A percentile compares a stretch with the other conserved stretches of the same genome.
Conservation (phyloP, 1,139 yeast species). For the Kluyveromyces sp. region DNA sequence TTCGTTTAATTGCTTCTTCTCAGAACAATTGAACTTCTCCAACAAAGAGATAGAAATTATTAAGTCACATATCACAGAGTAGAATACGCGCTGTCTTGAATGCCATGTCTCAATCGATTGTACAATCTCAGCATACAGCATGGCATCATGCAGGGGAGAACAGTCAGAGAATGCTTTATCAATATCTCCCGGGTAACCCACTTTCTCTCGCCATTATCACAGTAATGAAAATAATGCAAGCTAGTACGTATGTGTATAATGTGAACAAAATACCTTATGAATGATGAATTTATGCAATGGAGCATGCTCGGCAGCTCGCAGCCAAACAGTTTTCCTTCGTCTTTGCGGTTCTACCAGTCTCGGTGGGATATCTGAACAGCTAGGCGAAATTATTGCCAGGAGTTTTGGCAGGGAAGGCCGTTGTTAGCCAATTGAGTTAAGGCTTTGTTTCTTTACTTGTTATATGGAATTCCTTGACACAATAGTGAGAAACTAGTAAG, state of each 20-base stretch:
- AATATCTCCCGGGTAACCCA: not conserved
- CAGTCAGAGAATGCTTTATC: too few species aligned
- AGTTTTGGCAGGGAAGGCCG: not conserved
- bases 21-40: slow-evolving; percentile 40
- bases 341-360: too few species aligned
- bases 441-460: not conserved
- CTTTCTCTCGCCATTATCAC: not conserved
- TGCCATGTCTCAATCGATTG: too few species aligned
- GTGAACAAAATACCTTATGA: not conserved
- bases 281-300: not conserved
- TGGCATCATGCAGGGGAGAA: too few species aligned
- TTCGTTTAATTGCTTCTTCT: slow-evolving; percentile 48
- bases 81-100: too few species aligned
- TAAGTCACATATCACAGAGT: slow-evolving; percentile 23
- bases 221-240: not conserved
- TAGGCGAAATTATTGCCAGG: not conserved
- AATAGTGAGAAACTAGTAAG: too few species aligned
- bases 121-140: too few species aligned
- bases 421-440: not conserved
- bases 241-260: not conserved
- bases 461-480: too few species aligned
- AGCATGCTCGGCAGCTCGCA: too few species aligned
- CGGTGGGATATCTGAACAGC: not conserved
- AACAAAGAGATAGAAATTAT: slow-evolving; percentile 46
- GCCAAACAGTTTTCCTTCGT: too few species aligned